These are phyloP conservation scores for Picea glauca DNA, from an alignment of 75 land plant species.

Conservation along the genomic window DNA sequence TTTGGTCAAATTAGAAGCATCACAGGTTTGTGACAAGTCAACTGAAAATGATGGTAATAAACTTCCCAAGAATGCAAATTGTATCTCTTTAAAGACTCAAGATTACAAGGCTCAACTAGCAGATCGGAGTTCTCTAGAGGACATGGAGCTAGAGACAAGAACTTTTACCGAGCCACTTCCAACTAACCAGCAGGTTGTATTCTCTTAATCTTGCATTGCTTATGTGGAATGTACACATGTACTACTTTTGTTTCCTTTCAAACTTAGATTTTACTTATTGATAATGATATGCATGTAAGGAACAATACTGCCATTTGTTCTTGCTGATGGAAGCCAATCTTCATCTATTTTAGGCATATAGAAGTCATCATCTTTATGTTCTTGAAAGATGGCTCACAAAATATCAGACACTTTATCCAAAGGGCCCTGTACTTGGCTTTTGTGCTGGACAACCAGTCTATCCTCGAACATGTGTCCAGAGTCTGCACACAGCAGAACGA, in stretches of 20 bases:
- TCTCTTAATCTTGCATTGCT: neutral
- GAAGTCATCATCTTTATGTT: constrained; percentile 81
- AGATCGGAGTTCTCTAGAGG: constrained; percentile 63
- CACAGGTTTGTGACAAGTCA: neutral
- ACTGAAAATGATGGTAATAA: neutral
- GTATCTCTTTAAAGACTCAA: neutral
- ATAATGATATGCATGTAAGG: neutral
- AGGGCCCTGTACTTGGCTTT: constrained; percentile 87
- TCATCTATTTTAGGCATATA: constrained; percentile 66
- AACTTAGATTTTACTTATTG: neutral
- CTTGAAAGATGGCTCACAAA: constrained; percentile 92
- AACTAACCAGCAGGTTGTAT: constrained; percentile 84
- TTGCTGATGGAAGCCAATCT: neutral
- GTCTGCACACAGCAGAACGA: constrained; percentile 59
- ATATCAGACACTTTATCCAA: constrained; percentile 82
- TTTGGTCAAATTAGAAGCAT: neutral
- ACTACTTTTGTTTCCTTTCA: neutral
- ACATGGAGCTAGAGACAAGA: constrained; percentile 87
- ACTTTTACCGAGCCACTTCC: constrained; percentile 93
- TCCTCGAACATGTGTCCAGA: constrained; percentile 87
- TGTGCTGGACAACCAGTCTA: constrained; percentile 91
- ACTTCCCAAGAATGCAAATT: constrained; percentile 18
- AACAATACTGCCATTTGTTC: neutral
- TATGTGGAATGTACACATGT: neutral
- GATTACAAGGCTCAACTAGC: neutral